A percentile compares a stretch with the other conserved stretches of the same genome.
phyloP scores from a whole-genome alignment of 2,329 filamentous ascomycete species.

The Juglanconis juglandina region DNA sequence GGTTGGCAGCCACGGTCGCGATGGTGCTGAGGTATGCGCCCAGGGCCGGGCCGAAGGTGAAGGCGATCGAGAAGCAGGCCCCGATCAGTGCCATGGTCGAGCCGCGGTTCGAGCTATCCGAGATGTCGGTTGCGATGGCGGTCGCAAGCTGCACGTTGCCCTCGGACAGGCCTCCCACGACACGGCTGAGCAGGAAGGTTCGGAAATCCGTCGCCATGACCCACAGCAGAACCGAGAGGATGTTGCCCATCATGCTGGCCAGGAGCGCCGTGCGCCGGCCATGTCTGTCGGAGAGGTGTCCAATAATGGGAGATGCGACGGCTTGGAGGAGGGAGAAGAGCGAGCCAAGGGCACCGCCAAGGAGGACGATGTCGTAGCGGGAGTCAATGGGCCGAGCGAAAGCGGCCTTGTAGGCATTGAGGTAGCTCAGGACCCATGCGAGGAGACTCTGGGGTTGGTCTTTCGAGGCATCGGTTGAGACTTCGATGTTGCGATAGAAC shows the following conservation, averaged over 20 bases:
- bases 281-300: slow-evolving; percentile 80
- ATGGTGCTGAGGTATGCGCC: slow-evolving; percentile 82
- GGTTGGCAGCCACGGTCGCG: slow-evolving; percentile 76
- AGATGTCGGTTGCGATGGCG: slow-evolving; percentile 94
- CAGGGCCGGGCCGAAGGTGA: slow-evolving; percentile 91
- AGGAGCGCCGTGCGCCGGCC: slow-evolving; percentile 84
- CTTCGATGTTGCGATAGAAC: slow-evolving; percentile 88
- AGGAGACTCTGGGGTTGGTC: slow-evolving; percentile 61
- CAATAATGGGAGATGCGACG: slow-evolving; percentile 87
- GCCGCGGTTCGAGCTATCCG: slow-evolving; percentile 76
- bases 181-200: slow-evolving; percentile 87
- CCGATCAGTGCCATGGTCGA: slow-evolving; percentile 95
- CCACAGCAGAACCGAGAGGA: slow-evolving; percentile 90
- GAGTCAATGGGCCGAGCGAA: slow-evolving; percentile 93
- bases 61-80: slow-evolving; percentile 93
- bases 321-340: slow-evolving; percentile 90
- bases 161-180: slow-evolving; percentile 91
- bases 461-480: slow-evolving; percentile 40
- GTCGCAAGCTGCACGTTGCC: slow-evolving; percentile 96
- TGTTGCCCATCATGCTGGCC: slow-evolving; percentile 89
- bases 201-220: slow-evolving; percentile 90
- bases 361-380: slow-evolving; percentile 92
- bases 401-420: slow-evolving; percentile 92
- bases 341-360: slow-evolving; percentile 89
- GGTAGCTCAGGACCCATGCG: slow-evolving; percentile 71